A percentile compares a stretch with the other conserved stretches of the same genome.
phyloP scores from a whole-genome alignment of 2,329 filamentous ascomycete species.

The Colletotrichum destructivum region DNA sequence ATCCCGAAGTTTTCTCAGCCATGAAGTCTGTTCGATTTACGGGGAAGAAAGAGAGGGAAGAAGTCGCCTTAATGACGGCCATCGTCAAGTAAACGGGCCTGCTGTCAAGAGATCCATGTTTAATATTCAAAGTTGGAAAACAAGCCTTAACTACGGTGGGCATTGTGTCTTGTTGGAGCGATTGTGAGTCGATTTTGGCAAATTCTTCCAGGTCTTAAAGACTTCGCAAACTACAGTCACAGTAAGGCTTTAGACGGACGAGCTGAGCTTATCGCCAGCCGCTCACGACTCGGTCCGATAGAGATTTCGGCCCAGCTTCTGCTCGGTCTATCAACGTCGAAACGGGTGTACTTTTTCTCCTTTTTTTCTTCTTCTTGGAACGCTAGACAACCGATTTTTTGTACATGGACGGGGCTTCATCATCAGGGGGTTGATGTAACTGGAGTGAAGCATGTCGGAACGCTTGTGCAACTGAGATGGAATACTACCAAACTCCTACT shows the following conservation, averaged over 20 bases:
- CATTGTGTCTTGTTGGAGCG: not conserved
- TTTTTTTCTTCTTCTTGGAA: slow-evolving; percentile 2
- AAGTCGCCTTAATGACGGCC: not conserved
- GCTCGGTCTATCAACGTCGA: slow-evolving; percentile 26
- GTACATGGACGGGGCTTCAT: slow-evolving; percentile 1
- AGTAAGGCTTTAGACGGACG: slow-evolving; percentile 12
- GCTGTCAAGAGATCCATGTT: too few species aligned
- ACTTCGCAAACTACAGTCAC: slow-evolving; percentile 15
- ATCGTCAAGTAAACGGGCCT: not conserved
- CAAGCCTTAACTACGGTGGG: not conserved
- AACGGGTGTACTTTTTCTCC: too few species aligned
- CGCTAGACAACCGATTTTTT: not conserved
- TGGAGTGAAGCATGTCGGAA: too few species aligned
- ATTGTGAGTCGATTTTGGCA: slow-evolving; percentile 33
- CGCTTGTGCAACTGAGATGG: too few species aligned
- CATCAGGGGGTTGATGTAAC: too few species aligned
- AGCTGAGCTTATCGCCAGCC: slow-evolving; percentile 24
- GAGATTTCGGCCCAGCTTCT: slow-evolving; percentile 18
- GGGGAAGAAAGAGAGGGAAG: not conserved
- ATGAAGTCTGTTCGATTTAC: not conserved
- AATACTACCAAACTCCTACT: too few species aligned
- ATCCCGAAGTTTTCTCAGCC: not conserved
- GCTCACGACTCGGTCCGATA: not conserved
- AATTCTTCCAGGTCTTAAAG: slow-evolving; percentile 23
- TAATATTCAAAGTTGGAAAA: too few species aligned